phyloP scores from a whole-genome alignment of 371 early-diverging fungal species.

The Haplosporangium sp. region DNA sequence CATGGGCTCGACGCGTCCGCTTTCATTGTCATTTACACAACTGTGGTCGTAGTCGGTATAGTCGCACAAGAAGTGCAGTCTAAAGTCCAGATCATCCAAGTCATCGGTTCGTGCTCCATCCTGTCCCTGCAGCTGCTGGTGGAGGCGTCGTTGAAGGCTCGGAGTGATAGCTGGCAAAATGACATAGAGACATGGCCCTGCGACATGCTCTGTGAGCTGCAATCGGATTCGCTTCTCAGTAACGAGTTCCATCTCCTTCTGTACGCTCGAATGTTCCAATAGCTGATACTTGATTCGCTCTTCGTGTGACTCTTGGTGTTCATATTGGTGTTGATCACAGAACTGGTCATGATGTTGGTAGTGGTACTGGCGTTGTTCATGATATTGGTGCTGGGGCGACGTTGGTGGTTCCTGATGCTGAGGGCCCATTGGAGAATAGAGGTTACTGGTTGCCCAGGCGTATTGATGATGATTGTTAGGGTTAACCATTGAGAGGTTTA shows the following conservation, averaged over 20 bases:
- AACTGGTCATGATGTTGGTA: background rate
- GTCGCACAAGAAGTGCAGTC: constrained; percentile 35
- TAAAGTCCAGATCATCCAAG: constrained; percentile 7
- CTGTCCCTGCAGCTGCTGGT: background rate
- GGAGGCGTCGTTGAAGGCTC: constrained; percentile 1
- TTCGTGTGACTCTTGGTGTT: background rate
- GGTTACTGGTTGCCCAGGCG: no score
- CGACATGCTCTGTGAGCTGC: constrained; percentile 8
- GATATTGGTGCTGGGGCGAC: no score
- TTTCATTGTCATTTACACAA: background rate
- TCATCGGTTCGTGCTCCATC: background rate
- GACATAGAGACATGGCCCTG: constrained; percentile 27
- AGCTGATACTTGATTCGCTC: constrained; percentile 6
- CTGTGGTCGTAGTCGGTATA: constrained; percentile 10
- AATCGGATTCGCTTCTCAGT: constrained; percentile 17
- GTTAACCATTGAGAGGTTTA: no score
- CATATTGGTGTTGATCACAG: background rate
- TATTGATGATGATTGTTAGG: no score
- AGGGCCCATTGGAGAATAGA: no score
- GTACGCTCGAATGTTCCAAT: constrained; percentile 12
- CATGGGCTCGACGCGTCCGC: background rate
- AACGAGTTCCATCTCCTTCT: constrained; percentile 18
- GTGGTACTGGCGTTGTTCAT: background rate
- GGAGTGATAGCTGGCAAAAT: constrained; percentile 18
- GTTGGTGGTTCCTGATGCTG: no score